Conservation (phyloP, 2,329 filamentous ascomycete species). For the Monilinia fructigena region DNA sequence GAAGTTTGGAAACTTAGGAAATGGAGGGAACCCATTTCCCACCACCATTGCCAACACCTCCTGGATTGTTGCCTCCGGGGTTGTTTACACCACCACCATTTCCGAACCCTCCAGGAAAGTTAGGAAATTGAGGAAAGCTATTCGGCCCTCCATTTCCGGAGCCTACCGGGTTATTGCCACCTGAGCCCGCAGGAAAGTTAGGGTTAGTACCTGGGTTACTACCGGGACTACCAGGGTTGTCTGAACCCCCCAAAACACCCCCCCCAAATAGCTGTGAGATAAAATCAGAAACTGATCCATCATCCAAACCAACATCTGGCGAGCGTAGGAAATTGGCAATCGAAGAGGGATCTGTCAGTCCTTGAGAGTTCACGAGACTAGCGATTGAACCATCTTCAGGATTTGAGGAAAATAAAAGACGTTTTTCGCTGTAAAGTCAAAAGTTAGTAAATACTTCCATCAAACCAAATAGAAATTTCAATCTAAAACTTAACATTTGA, state of each 20-base stretch:
- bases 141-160: neutral
- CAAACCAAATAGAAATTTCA: neutral
- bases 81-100: neutral
- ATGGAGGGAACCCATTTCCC: neutral
- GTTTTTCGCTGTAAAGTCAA: neutral
- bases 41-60: neutral
- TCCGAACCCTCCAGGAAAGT: neutral
- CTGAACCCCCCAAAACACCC: neutral
- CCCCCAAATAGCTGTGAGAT: neutral
- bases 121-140: neutral
- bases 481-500: too few species aligned
- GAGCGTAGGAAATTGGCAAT: neutral
- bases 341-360: neutral
- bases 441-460: neutral
- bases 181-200: too few species aligned
- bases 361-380: neutral
- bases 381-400: neutral
- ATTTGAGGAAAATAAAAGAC: neutral
- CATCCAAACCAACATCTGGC: neutral
- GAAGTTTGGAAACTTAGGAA: too few species aligned
- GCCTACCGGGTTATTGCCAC: neutral
- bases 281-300: neutral
- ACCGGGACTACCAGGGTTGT: neutral
- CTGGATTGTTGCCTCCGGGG: neutral
- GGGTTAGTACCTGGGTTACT: neutral